Evolutionary conservation across 75 land plant species (phyloP), one percentile per base, ranked within the genome.

Genomic region (Azolla pinnata): DNA sequence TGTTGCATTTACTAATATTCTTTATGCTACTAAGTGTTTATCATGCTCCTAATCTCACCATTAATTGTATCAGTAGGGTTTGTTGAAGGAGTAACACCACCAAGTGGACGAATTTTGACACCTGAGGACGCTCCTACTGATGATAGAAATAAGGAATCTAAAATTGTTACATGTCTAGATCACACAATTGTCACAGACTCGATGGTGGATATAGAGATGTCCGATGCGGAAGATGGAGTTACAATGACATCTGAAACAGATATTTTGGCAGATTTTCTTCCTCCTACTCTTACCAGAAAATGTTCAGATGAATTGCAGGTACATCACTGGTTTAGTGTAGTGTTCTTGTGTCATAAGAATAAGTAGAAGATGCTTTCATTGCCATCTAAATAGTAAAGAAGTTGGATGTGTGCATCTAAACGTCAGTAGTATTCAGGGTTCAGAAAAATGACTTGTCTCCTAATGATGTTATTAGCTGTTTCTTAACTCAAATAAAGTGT

Each of bases 301-400:
- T 92, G 95, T 65, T 71, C 86, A 38, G 78, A 75, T 9, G 95
- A 79, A 55, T 63, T 92, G 33, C 95, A 90, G 70, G 96, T 86
- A 61, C 28, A 46, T 69, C 38, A 21, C 40, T 35, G 40, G 40
- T 5, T 35, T 35, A 5, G 12, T 35, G 40, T 12, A 35, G 12
- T 35, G 40, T 35, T 35, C n/a, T n/a, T n/a, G n/a, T n/a, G n/a
- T n/a, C n/a, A n/a, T n/a, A 12, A 5, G 12, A 35, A 12, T 35
- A 5, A 12, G 40, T 35, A 35, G 5, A 35, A 5, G 40, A 35
- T 35, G 12, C 12, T 5, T 35, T 35, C 40, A 35, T 35, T 35
- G 40, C 12, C 12, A 35, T 35, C 40, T 35, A 35, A 35, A 35
- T 35, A 12, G 10, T 35, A 35, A 5, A 35, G 10, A 5, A 5